These are phyloP conservation scores for Hypomyces rosellus DNA, from an alignment of 2,329 filamentous ascomycete species.

Conservation along the genomic window DNA sequence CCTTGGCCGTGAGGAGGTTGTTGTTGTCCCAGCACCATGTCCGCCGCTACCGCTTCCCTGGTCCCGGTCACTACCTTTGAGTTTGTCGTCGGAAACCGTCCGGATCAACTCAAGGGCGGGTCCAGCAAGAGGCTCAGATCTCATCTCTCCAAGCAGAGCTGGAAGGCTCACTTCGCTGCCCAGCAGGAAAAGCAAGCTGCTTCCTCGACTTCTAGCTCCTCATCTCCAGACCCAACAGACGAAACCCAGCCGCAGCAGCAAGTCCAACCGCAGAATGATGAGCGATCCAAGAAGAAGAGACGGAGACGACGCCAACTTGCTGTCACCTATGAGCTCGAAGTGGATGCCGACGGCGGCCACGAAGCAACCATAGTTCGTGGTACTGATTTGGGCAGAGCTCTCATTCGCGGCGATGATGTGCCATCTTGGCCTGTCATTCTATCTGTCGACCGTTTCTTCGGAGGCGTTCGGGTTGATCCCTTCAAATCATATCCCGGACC, in stretches of 20 bases:
- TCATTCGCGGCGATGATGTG: not conserved
- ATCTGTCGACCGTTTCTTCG: conserved; percentile 17
- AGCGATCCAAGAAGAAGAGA: conserved; percentile 5
- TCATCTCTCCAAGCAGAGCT: conserved; percentile 17
- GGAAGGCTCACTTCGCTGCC: conserved; percentile 12
- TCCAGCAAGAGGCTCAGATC: conserved; percentile 15
- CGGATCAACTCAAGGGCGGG: conserved; percentile 19
- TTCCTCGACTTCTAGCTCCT: not conserved
- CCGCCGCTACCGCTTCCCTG: too few species aligned
- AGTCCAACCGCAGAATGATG: too few species aligned
- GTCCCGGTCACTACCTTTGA: conserved; percentile 8
- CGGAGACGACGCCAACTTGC: conserved; percentile 4
- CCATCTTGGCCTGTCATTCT: not conserved
- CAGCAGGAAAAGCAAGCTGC: conserved; percentile 2
- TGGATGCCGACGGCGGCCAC: not conserved
- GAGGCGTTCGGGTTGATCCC: conserved; percentile 20
- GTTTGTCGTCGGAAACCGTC: conserved; percentile 19
- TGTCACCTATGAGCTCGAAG: conserved; percentile 2
- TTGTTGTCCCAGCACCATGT: too few species aligned
- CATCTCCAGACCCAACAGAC: not conserved
- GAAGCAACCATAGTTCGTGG: not conserved
- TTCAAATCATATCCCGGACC: conserved; percentile 19
- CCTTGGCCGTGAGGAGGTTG: too few species aligned
- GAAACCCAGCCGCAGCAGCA: conserved; percentile 2
- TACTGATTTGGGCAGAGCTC: not conserved